Conservation (phyloP, 1,284 basidiomycete species). For the Prillingera fragicola region DNA sequence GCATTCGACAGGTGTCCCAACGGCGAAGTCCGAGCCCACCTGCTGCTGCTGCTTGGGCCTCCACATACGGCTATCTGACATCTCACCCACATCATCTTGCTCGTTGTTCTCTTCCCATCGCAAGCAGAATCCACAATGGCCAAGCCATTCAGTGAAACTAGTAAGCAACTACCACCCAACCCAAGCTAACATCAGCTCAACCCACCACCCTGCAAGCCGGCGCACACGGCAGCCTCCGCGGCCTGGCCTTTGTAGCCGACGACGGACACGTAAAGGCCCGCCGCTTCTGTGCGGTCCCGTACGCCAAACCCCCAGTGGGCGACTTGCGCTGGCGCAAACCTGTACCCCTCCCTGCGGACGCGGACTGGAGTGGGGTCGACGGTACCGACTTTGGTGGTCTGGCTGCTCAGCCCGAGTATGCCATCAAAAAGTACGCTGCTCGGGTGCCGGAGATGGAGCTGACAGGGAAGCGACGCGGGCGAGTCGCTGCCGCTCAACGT, state of each 20-base stretch:
- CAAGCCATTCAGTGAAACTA: background rate
- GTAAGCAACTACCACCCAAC: slow-evolving; percentile 1
- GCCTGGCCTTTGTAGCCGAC: slow-evolving; percentile 12
- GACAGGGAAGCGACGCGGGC: slow-evolving; percentile 11
- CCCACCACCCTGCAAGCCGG: slow-evolving; percentile 18
- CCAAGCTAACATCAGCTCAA: slow-evolving; percentile 12
- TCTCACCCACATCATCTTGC: too few species aligned
- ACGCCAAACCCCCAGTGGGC: slow-evolving; percentile 18
- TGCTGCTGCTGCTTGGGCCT: too few species aligned
- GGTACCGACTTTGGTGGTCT: slow-evolving; percentile 19
- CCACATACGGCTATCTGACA: too few species aligned
- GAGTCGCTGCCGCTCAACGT: slow-evolving; percentile 5
- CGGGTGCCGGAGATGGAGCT: background rate
- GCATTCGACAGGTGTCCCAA: too few species aligned
- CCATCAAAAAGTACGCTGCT: slow-evolving; percentile 14
- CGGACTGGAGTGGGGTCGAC: slow-evolving; percentile 12
- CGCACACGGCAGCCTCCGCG: slow-evolving; percentile 19
- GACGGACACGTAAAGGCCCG: slow-evolving; percentile 20
- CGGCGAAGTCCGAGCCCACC: too few species aligned
- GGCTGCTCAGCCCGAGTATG: slow-evolving; percentile 21
- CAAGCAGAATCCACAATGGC: background rate
- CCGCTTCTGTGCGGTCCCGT: slow-evolving; percentile 21
- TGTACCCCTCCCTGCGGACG: slow-evolving; percentile 12
- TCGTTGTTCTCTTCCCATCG: too few species aligned
- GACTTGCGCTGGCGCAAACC: slow-evolving; percentile 22